phyloP scores from a whole-genome alignment of 2,329 filamentous ascomycete genomes.

The Colletotrichum godetiae region DNA sequence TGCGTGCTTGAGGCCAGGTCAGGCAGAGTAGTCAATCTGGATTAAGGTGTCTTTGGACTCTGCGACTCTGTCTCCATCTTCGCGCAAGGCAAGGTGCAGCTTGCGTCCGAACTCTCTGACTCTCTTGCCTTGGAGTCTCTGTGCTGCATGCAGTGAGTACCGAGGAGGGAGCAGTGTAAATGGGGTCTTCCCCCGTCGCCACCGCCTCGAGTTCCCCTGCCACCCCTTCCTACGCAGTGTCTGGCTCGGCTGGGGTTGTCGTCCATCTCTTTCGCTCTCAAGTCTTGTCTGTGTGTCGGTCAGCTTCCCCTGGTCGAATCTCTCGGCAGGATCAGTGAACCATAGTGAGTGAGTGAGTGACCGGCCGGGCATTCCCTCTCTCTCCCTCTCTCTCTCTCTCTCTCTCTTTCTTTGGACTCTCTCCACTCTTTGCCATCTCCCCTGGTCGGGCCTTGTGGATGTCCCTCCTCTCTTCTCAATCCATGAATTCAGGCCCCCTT shows the following conservation, averaged over 20 bases:
- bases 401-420: not conserved
- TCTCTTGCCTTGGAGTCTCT: not conserved
- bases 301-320: not conserved
- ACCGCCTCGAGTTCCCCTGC: conserved; percentile 19
- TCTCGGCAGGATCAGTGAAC: not conserved
- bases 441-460: conserved; percentile 1
- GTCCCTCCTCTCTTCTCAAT: not conserved
- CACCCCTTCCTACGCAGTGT: not conserved
- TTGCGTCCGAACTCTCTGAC: not conserved
- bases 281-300: not conserved
- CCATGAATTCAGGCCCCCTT: not conserved
- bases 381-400: not conserved
- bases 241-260: not conserved
- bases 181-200: conserved; percentile 1
- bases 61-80: not conserved
- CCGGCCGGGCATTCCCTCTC: not conserved
- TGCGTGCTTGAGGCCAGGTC: not conserved
- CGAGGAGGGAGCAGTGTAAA: not conserved
- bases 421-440: not conserved
- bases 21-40: conserved; percentile 5
- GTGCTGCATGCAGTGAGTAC: not conserved
- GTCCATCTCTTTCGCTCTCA: not conserved
- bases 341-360: not conserved
- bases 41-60: not conserved
- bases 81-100: not conserved